Percentiles rank a stretch among this genome's conserved stretches.
Conservation (phyloP, 768 basidiomycete genomes). For the Boletus patriciae region DNA sequence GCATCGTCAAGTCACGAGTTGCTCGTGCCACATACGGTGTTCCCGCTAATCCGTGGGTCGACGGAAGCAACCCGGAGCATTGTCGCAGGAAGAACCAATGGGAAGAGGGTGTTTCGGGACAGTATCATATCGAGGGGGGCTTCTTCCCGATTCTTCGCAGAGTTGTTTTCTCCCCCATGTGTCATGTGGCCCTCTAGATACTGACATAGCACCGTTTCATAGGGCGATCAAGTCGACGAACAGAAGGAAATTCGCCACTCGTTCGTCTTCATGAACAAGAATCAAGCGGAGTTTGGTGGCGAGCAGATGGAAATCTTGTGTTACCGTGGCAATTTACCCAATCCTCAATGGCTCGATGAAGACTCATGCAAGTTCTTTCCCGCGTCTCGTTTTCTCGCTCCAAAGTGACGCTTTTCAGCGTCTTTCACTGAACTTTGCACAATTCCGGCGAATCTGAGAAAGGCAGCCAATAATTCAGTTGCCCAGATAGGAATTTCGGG, state of each 20-base stretch:
- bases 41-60: not conserved
- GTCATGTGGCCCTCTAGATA: not conserved
- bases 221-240: conserved; percentile 5
- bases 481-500: not conserved
- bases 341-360: conserved; percentile 6
- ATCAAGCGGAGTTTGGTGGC: not conserved
- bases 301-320: not conserved
- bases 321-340: not conserved
- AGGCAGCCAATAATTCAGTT: not conserved
- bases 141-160: conserved; percentile 2
- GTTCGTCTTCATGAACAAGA: not conserved
- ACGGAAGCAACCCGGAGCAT: conserved; percentile 4
- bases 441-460: not conserved
- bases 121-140: not conserved
- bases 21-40: conserved; percentile 7
- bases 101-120: not conserved
- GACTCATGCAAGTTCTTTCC: conserved; percentile 4
- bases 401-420: not conserved
- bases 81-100: not conserved
- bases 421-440: not conserved
- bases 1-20: not conserved
- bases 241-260: not conserved
- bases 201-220: not conserved
- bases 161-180: not conserved
- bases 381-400: not conserved